Evolutionary conservation across 768 basidiomycete genomes (phyloP).

Genomic region (Zangia roseola): DNA sequence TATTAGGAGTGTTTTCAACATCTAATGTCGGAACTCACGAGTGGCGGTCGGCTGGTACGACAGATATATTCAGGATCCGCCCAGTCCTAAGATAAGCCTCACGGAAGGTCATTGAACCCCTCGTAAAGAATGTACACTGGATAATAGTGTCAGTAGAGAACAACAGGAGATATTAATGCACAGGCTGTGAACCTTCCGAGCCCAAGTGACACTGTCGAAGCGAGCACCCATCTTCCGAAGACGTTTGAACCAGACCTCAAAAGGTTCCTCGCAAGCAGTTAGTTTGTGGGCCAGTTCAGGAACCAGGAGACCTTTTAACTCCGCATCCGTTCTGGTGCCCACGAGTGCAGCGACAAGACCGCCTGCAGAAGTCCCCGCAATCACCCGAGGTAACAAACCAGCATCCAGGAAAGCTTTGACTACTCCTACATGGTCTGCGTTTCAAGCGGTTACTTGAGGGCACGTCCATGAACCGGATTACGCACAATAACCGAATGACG

Average conservation of each 20-base stretch:
- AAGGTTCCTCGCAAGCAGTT: conserved; percentile 77
- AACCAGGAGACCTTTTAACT: conserved; percentile 72
- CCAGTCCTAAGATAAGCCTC: conserved; percentile 95
- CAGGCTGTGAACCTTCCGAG: conserved; percentile 63
- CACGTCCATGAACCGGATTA: conserved; percentile 6
- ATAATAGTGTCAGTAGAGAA: background rate
- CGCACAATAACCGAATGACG: conserved; percentile 88
- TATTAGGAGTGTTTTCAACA: conserved; percentile 7
- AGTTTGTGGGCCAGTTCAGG: conserved; percentile 85
- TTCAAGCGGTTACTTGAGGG: background rate
- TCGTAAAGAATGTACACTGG: conserved; percentile 85
- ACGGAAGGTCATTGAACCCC: conserved; percentile 91
- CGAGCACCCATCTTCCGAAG: conserved; percentile 89
- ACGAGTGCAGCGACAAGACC: conserved; percentile 74
- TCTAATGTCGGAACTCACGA: conserved; percentile 48
- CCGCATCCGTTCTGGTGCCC: conserved; percentile 87
- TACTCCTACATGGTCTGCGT: conserved; percentile 82
- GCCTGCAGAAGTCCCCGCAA: conserved; percentile 94
- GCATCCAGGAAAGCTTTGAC: conserved; percentile 90
- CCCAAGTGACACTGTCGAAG: conserved; percentile 90
- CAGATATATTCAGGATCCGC: conserved; percentile 89
- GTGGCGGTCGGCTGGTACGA: conserved; percentile 87
- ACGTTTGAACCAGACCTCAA: conserved; percentile 66
- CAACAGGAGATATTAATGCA: background rate
- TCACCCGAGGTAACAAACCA: conserved; percentile 82